Evolutionary conservation across 2,329 filamentous ascomycete genomes (phyloP), one percentile per base, ranked within the genome.

Genomic region (Venturia effusa): DNA sequence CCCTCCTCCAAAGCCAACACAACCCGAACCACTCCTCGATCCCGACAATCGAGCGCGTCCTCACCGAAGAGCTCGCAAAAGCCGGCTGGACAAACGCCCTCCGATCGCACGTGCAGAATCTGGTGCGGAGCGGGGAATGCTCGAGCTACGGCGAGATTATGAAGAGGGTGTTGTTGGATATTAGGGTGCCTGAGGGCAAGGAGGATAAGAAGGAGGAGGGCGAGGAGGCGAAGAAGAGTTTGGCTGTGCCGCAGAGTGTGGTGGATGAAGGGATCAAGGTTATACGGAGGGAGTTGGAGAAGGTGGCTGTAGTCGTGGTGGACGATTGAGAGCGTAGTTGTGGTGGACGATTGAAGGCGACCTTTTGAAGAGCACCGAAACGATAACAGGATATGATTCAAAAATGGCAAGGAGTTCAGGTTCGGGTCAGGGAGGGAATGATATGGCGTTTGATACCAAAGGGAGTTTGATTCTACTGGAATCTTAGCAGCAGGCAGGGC

Each of bases 71-170:
- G 27, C 78, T 86, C 13, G 80, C 83, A 68, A 77, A 81, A 62
- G 74, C 76, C n/a, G 83, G 83, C 68, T 87, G 84, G 83, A 81
- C 81, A 51, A 78, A 83, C 68, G 77, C 77, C 34, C 76, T 87
- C 66, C 80, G 80, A 64, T 75, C 74, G 59, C 80, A 86, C 66
- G 77, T 83, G 22, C 79, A 80, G 59, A 76, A 81, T 64, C 77
- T 86, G 48, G 79, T 86, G 63, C 81, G 83, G 68, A 81, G 78
- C 32, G 83, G 83, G 59, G 80, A 83, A 63, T 83, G 81, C 69
- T 79, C 79, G 64, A 83, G 78, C 39, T 83, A 82, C 67, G 79
- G 82, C 62, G 81, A 86, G 63, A 76, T 85, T 55, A 76, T 83
- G 71, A 77, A 76, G 22, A 77, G 79, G 37, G 79, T 86, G 17